Base-by-base conservation (phyloP, 345 rosid genomes). In the Lepidium aucheri region DNA sequence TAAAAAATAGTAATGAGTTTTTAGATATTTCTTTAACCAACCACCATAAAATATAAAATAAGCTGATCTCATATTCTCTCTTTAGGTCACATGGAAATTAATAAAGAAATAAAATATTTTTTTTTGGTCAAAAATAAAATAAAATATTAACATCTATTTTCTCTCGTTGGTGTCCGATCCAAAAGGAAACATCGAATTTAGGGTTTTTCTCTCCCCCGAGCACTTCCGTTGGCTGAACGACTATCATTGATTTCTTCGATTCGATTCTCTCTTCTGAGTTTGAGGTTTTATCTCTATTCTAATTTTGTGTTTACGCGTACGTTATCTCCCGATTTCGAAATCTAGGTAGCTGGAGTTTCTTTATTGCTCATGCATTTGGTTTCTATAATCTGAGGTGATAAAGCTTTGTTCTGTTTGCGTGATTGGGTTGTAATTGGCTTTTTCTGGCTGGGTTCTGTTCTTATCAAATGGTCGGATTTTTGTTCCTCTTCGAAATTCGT, bases 171-270 rank as follows among this genome's bases (percentile, higher is more conserved):
- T 13, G 17, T 36, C 61, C 33, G 61, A 56, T 56, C 45, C 61
- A 36, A 18, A 55, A 35, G 43, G 60, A 55, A 55, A 55, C 60
- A 38, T 56, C 32, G 46, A 56, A 57, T 57, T 57, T 57, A 57
- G 79, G 79, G 79, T 76, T 76, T 70, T 65, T 50, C 66, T 64
- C 62, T 63, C 28, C 11, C 24, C 30, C 59, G 44, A 68, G 60
- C 64, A 54, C 56, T 43, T 47, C 42, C 67, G 50, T 73, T 60
- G 72, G 35, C 22, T 53, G 41, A 66, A 73, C 78, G 64, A 57
- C 61, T 42, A 56, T 67, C 71, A 57, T 69, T 70, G 16, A 59
- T 61, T 74, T 53, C 65, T 35, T 57, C 65, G 59, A 36, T 73
- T 58, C 46, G 74, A 67, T 68, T 68, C 43, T 62, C 55, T 69